These are phyloP conservation scores for Dothidotthia symphoricarpi DNA, from an alignment of 2,329 filamentous ascomycete species.

Conservation along the genomic window DNA sequence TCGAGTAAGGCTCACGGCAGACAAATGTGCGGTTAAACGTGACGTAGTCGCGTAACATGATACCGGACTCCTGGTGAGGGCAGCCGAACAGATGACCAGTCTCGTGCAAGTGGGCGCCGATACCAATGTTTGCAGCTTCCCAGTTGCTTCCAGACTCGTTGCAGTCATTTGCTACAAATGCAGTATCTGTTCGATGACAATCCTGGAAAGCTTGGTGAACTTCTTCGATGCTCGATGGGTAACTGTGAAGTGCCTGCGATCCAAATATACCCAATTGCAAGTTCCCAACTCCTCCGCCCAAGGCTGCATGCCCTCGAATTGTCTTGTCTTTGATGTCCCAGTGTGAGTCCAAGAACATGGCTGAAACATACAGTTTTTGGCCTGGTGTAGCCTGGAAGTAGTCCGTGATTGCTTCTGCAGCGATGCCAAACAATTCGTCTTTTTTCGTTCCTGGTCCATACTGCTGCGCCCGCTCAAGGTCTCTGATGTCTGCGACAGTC, in stretches of 20 bases:
- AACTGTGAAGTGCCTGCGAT: constrained; percentile 87
- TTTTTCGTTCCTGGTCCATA: constrained; percentile 66
- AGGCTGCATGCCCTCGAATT: constrained; percentile 76
- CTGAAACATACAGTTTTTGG: constrained; percentile 85
- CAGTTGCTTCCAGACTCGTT: constrained; percentile 86
- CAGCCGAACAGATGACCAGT: constrained; percentile 87
- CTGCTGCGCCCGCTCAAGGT: constrained; percentile 76
- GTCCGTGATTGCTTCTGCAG: constrained; percentile 71
- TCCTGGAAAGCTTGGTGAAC: constrained; percentile 85
- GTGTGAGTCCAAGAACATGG: constrained; percentile 80
- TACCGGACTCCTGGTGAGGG: constrained; percentile 82
- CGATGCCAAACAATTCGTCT: constrained; percentile 73
- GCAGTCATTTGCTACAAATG: constrained; percentile 78
- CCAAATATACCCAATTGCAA: constrained; percentile 86
- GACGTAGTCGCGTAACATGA: constrained; percentile 89
- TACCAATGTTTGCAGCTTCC: constrained; percentile 93
- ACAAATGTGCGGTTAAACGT: constrained; percentile 80
- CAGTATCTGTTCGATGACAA: constrained; percentile 82
- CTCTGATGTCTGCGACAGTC: constrained; percentile 79
- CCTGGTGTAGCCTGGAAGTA: constrained; percentile 73
- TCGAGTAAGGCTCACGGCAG: constrained; percentile 78
- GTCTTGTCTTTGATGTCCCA: constrained; percentile 73
- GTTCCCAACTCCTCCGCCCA: constrained; percentile 72
- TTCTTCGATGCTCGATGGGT: constrained; percentile 84
- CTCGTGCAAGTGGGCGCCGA: constrained; percentile 90